Evolutionary conservation across 306 rosid genomes (phyloP).

Genomic region (Nissolia schottii): DNA sequence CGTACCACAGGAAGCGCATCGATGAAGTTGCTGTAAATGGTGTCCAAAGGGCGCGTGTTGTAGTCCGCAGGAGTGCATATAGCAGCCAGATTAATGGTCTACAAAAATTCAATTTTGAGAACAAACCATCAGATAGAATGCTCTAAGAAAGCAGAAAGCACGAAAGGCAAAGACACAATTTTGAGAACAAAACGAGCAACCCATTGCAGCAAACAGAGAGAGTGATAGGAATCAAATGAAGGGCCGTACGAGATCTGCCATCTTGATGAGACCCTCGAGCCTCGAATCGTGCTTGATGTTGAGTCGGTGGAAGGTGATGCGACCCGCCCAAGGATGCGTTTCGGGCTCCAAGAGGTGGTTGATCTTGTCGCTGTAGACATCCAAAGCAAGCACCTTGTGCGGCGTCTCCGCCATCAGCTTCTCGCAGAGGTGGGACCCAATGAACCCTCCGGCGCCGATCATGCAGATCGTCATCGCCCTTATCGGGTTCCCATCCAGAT

Average conservation of each 20-base stretch:
- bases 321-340: slow-evolving; percentile 59
- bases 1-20: slow-evolving; percentile 93
- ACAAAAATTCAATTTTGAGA: not conserved
- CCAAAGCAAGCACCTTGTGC: slow-evolving; percentile 74
- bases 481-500: slow-evolving; percentile 76
- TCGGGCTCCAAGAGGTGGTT: slow-evolving; percentile 78
- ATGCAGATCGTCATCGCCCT: slow-evolving; percentile 83
- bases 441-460: slow-evolving; percentile 97
- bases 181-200: not conserved
- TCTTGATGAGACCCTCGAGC: slow-evolving; percentile 85
- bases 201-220: not conserved
- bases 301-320: slow-evolving; percentile 87
- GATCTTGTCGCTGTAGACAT: slow-evolving; percentile 87
- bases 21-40: slow-evolving; percentile 90
- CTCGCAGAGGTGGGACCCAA: slow-evolving; percentile 91
- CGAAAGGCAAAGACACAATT: slow-evolving; percentile 17
- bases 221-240: not conserved
- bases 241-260: slow-evolving; percentile 72
- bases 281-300: slow-evolving; percentile 88
- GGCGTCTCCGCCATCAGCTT: slow-evolving; percentile 76
- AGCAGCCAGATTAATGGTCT: slow-evolving; percentile 94
- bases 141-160: not conserved
- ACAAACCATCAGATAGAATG: not conserved
- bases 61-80: slow-evolving; percentile 95
- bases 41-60: slow-evolving; percentile 88